Evolutionary conservation across 2,329 filamentous ascomycete genomes (phyloP).

Genomic region (Zasmidium angulare): DNA sequence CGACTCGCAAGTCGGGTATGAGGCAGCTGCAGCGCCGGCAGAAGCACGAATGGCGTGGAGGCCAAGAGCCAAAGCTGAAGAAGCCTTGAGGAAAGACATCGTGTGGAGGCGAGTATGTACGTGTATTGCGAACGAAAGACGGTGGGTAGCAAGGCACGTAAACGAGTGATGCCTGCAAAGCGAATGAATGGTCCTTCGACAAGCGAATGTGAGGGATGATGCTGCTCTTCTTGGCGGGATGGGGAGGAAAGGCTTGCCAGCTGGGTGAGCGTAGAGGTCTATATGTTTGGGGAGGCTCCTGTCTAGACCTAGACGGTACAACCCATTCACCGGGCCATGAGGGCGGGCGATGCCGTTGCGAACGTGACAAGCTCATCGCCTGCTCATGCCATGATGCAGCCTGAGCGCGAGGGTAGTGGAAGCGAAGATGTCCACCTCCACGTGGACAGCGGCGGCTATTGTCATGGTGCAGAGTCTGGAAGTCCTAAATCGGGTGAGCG

Average conservation of each 20-base stretch:
- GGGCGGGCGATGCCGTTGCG: not conserved
- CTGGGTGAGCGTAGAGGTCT: not conserved
- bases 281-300: not conserved
- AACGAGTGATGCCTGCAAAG: conserved; percentile 7
- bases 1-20: conserved; percentile 22
- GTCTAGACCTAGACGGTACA: not conserved
- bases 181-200: not conserved
- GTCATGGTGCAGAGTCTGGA: not conserved
- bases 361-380: not conserved
- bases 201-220: not conserved
- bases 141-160: not conserved
- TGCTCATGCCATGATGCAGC: not conserved
- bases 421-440: not conserved
- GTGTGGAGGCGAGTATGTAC: not conserved
- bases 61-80: conserved; percentile 1
- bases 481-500: not conserved
- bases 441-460: not conserved
- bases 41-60: conserved; percentile 1
- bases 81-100: conserved; percentile 1
- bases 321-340: not conserved
- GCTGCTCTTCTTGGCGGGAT: not conserved
- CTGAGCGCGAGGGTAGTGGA: not conserved
- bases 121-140: conserved; percentile 1
- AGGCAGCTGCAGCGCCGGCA: not conserved
- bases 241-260: not conserved